Evolutionary conservation across 495 filamentous ascomycete species (phyloP).

Genomic region (Lepraria neglecta): DNA sequence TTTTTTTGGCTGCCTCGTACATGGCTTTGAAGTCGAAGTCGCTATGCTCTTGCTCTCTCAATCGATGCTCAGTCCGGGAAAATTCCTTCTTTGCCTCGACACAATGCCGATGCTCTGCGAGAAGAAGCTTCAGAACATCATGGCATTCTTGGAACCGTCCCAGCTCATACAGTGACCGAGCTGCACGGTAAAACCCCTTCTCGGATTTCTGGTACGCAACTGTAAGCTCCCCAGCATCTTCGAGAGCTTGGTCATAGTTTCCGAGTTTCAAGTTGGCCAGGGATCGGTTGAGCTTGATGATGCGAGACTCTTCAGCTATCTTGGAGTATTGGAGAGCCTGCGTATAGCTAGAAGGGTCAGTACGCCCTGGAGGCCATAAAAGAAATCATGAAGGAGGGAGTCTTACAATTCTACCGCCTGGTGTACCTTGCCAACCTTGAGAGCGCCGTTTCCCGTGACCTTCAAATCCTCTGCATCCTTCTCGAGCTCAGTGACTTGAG

Average conservation of each 20-base stretch:
- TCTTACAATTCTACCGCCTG: slow-evolving; percentile 22
- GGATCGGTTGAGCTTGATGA: slow-evolving; percentile 40
- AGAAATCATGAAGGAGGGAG: not conserved
- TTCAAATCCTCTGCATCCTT: slow-evolving; percentile 35
- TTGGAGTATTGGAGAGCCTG: slow-evolving; percentile 27
- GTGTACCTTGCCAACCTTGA: slow-evolving; percentile 29
- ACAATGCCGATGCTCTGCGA: slow-evolving; percentile 30
- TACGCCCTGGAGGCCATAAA: not conserved
- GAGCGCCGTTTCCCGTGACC: slow-evolving; percentile 35
- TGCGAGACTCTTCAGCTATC: slow-evolving; percentile 21
- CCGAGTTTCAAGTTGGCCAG: slow-evolving; percentile 41
- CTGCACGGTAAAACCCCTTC: slow-evolving; percentile 44
- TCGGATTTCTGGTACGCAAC: slow-evolving; percentile 30
- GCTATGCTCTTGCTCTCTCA: slow-evolving; percentile 35
- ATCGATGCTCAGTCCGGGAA: slow-evolving; percentile 29
- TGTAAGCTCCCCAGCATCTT: slow-evolving; percentile 36
- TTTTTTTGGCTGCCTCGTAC: slow-evolving; percentile 33
- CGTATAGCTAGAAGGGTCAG: slow-evolving; percentile 28
- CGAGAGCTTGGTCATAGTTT: slow-evolving; percentile 43
- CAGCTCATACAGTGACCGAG: slow-evolving; percentile 44
- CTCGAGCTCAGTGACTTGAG: slow-evolving; percentile 22
- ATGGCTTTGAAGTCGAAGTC: slow-evolving; percentile 41
- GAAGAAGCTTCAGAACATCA: slow-evolving; percentile 27
- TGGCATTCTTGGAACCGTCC: slow-evolving; percentile 37
- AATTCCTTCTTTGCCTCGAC: slow-evolving; percentile 32